phyloP scores from a whole-genome alignment of 2,329 filamentous ascomycete species.

The Aspergillus pseudoglaucus region DNA sequence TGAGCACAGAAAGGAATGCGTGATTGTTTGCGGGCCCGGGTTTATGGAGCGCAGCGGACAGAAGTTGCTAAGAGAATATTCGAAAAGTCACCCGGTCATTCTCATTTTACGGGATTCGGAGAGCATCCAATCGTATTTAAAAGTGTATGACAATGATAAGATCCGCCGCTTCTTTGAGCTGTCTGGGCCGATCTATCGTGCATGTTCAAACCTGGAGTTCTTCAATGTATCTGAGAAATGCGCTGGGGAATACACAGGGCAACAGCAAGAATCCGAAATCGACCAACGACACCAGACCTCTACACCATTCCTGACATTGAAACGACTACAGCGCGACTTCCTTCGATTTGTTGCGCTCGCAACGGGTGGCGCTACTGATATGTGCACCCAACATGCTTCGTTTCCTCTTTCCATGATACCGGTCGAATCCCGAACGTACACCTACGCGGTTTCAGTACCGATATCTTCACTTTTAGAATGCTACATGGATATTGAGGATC shows the following conservation, averaged over 20 bases:
- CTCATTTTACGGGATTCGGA: slow-evolving; percentile 61
- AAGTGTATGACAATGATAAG: slow-evolving; percentile 49
- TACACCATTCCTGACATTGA: slow-evolving; percentile 60
- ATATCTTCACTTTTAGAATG: slow-evolving; percentile 51
- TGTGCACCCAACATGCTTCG: slow-evolving; percentile 32
- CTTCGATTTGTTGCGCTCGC: slow-evolving; percentile 61
- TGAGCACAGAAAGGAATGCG: slow-evolving; percentile 53
- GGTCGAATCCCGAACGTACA: slow-evolving; percentile 56
- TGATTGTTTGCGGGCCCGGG: slow-evolving; percentile 65
- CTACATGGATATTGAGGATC: slow-evolving; percentile 55
- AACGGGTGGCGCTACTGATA: slow-evolving; percentile 33
- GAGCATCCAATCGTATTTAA: slow-evolving; percentile 59
- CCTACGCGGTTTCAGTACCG: slow-evolving; percentile 59
- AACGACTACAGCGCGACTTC: slow-evolving; percentile 63
- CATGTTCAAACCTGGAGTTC: slow-evolving; percentile 68
- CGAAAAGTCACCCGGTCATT: slow-evolving; percentile 61
- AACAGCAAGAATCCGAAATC: slow-evolving; percentile 23
- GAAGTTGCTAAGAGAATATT: slow-evolving; percentile 55
- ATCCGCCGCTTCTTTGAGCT: slow-evolving; percentile 53
- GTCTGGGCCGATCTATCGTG: slow-evolving; percentile 49
- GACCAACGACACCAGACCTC: slow-evolving; percentile 36
- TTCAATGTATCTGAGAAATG: slow-evolving; percentile 62
- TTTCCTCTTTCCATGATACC: slow-evolving; percentile 60
- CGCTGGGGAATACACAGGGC: slow-evolving; percentile 17
- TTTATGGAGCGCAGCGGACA: slow-evolving; percentile 62